These are phyloP conservation scores for Peronospora destructor DNA, from an alignment of 352 stramenopile genomes.

Conservation along the genomic window DNA sequence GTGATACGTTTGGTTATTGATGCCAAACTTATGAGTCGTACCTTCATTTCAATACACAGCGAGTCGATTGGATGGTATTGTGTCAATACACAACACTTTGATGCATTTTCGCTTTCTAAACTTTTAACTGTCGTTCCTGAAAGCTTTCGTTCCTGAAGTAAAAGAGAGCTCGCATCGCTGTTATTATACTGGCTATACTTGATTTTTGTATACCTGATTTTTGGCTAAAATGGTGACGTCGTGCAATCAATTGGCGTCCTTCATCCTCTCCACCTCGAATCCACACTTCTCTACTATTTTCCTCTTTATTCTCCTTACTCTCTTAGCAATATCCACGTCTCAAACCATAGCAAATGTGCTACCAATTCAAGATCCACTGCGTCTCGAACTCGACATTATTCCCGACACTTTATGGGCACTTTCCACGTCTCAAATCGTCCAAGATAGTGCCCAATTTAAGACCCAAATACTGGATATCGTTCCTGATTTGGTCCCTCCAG, in stretches of 20 bases:
- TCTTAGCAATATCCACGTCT: neutral
- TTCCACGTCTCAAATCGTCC: constrained; percentile 18
- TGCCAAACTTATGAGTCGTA: too few species aligned
- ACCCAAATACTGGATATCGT: constrained; percentile 30
- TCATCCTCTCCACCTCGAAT: neutral
- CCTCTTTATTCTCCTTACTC: neutral
- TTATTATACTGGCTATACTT: too few species aligned
- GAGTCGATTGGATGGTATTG: too few species aligned
- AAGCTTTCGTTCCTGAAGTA: too few species aligned
- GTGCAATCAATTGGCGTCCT: neutral
- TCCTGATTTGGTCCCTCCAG: constrained; percentile 58
- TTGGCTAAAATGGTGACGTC: neutral
- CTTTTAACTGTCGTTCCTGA: too few species aligned
- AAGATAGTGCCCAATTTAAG: constrained; percentile 30
- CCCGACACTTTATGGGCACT: constrained; percentile 18
- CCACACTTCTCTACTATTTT: neutral
- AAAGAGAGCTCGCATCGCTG: too few species aligned
- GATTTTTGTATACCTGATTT: too few species aligned
- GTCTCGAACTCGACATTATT: constrained; percentile 3
- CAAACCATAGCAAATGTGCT: neutral
- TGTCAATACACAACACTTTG: too few species aligned
- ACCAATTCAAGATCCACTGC: constrained; percentile 4
- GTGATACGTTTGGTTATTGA: too few species aligned
- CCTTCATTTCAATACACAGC: too few species aligned
- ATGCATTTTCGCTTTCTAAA: too few species aligned